A percentile compares a stretch with the other conserved stretches of the same genome.
phyloP scores from a whole-genome alignment of 805 yeast genomes.

The Torulaspora gathmanii region DNA sequence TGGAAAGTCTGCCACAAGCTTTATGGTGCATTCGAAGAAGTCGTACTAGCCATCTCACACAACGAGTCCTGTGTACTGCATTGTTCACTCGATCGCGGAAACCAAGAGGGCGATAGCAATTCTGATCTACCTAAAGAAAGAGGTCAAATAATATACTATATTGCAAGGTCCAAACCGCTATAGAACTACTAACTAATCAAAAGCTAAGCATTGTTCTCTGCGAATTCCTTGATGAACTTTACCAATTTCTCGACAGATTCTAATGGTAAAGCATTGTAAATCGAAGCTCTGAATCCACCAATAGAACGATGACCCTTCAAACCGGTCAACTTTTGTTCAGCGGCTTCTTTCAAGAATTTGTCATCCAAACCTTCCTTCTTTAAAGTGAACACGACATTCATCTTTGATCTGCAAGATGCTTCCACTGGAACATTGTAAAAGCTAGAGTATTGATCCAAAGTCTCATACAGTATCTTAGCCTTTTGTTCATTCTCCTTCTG shows the following conservation, averaged over 20 bases:
- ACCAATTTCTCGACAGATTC: slow-evolving; percentile 55
- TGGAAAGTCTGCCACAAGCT: slow-evolving; percentile 65
- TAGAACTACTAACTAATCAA: slow-evolving; percentile 6
- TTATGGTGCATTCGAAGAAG: slow-evolving; percentile 56
- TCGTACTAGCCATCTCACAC: slow-evolving; percentile 54
- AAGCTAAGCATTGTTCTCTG: slow-evolving; percentile 35
- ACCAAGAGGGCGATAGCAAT: slow-evolving; percentile 17
- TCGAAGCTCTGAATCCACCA: slow-evolving; percentile 92
- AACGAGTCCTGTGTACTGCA: slow-evolving; percentile 59
- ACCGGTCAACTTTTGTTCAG: slow-evolving; percentile 57
- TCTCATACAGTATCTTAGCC: slow-evolving; percentile 57
- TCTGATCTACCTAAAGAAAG: slow-evolving; percentile 40
- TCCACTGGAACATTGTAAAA: slow-evolving; percentile 66
- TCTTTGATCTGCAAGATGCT: slow-evolving; percentile 62
- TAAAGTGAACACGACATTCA: slow-evolving; percentile 91
- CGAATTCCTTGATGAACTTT: slow-evolving; percentile 58
- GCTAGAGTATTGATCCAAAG: slow-evolving; percentile 60
- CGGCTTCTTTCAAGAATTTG: slow-evolving; percentile 66
- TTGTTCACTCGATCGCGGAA: slow-evolving; percentile 55
- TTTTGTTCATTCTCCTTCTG: slow-evolving; percentile 55
- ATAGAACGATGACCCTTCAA: slow-evolving; percentile 95
- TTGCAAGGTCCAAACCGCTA: slow-evolving; percentile 36
- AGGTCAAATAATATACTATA: slow-evolving; percentile 61
- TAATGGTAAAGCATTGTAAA: slow-evolving; percentile 79
- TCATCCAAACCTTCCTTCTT: slow-evolving; percentile 59